phyloP scores from a whole-genome alignment of 352 stramenopile species.

The Phytophthora boehmeriae region DNA sequence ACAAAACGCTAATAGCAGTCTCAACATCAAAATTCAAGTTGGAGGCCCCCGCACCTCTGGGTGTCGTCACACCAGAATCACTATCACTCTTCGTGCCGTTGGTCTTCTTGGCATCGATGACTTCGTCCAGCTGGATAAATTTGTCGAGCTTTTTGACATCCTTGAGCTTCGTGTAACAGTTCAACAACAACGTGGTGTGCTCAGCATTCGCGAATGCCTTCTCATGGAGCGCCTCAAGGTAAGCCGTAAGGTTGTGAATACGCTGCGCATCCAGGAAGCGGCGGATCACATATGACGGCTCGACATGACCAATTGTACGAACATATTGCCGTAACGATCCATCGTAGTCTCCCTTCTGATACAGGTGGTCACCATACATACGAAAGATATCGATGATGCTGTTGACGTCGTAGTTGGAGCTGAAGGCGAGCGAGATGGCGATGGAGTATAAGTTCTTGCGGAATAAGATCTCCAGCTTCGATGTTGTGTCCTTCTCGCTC shows the following conservation, averaged over 20 bases:
- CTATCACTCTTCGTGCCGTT: constrained; percentile 30
- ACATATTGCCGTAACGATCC: constrained; percentile 97
- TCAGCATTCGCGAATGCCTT: constrained; percentile 91
- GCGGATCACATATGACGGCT: constrained; percentile 98
- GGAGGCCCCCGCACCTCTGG: constrained; percentile 24
- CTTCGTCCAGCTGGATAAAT: constrained; percentile 90
- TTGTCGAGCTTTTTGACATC: constrained; percentile 93
- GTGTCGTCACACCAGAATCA: constrained; percentile 26
- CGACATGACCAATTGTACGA: constrained; percentile 96
- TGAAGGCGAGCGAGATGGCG: constrained; percentile 97
- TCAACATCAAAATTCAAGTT: constrained; percentile 91
- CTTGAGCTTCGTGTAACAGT: constrained; percentile 96
- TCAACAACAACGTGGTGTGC: constrained; percentile 94
- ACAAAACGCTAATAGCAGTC: constrained; percentile 92
- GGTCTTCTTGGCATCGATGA: constrained; percentile 56
- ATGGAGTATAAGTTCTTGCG: constrained; percentile 98
- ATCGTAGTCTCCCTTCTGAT: constrained; percentile 97
- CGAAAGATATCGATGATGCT: constrained; percentile 97
- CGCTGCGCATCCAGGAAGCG: constrained; percentile 97
- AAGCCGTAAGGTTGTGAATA: constrained; percentile 96
- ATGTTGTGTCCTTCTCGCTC: constrained; percentile 94
- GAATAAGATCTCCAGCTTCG: constrained; percentile 97
- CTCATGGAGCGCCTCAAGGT: constrained; percentile 95
- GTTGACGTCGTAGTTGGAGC: constrained; percentile 93
- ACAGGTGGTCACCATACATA: constrained; percentile 98